Evolutionary conservation across 371 early-diverging fungal species (phyloP), one percentile per base, ranked within the genome.

Genomic region (Haplosporangium sp.): DNA sequence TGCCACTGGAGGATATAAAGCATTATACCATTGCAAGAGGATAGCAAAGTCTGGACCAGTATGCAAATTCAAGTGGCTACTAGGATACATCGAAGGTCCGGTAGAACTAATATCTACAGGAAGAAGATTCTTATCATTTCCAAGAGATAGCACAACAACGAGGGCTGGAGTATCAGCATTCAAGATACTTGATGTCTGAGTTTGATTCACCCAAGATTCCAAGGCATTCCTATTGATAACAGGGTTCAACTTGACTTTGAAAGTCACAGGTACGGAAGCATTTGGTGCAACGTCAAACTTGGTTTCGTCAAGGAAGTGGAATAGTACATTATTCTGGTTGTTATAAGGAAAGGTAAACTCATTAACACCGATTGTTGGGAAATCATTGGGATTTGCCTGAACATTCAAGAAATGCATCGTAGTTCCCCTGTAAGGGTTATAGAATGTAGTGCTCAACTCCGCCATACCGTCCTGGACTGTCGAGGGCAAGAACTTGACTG

Each of bases 401-500:
- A 44, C 11, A 10, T 8, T 10, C 13, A 44, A 7, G 13, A 44
- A 8, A 44, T 44, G 44, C 44, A 34, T 10, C 27, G 56, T 6
- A 27, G 19, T 5, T 4, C 35, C 4, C n/a, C 42, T 61, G 50
- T 40, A 75, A 0, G 75, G 58, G 47, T 69, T 69, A 37, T 20
- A 48, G 58, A 69, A 38, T 13, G 47, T 69, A 1, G 40, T n/a
- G 6, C 62, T 69, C 20, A 61, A 35, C n/a, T 69, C 69, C 13
- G 53, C 37, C 27, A 61, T 39, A 6, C 60, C 59, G 40, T 65
- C 65, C 4, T 40, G n/a, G 9, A 11, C 42, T 4, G 65, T 62
- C 10, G 56, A 38, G 13, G 61, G 61, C 38, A 42, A 15, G 40
- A 39, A 3, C 44, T 56, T 62, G 50, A 75, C 17, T 7, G 15